Evolutionary conservation across 208 protist species (phyloP).

Genomic region (Phytomonas francai): DNA sequence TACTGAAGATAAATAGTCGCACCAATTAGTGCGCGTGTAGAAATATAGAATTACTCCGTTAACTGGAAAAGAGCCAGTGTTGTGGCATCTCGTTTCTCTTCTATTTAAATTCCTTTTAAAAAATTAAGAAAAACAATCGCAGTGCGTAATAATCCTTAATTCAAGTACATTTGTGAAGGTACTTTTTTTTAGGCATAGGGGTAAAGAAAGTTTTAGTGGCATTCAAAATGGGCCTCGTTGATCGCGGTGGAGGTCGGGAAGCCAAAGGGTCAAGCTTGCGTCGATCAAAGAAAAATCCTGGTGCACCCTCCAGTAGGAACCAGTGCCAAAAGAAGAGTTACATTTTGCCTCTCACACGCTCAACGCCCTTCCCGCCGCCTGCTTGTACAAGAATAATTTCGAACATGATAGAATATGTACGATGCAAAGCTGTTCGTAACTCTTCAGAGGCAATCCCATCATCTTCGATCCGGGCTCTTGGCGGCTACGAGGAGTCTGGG

Average conservation of each 20-base stretch:
- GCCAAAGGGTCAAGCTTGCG: slow-evolving; percentile 68
- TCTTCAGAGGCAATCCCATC: neutral
- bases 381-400: slow-evolving; percentile 2
- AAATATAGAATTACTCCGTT: neutral
- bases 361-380: slow-evolving; percentile 18
- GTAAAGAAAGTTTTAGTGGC: slow-evolving; percentile 16
- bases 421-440: neutral
- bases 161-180: neutral
- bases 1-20: neutral
- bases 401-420: slow-evolving; percentile 1
- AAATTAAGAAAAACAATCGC: neutral
- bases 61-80: neutral
- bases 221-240: slow-evolving; percentile 71
- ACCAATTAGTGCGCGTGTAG: neutral
- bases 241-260: slow-evolving; percentile 73
- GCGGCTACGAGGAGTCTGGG: neutral
- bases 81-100: slow-evolving; percentile 4
- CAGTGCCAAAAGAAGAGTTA: slow-evolving; percentile 22
- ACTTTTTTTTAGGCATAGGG: neutral
- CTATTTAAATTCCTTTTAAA: slow-evolving; percentile 1
- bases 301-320: slow-evolving; percentile 37
- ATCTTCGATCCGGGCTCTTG: neutral
- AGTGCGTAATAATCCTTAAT: neutral
- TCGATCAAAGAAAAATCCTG: slow-evolving; percentile 76
- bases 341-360: slow-evolving; percentile 18